These are phyloP conservation scores for Limtongia smithiae DNA, from an alignment of 805 yeast species.

Conservation along the genomic window DNA sequence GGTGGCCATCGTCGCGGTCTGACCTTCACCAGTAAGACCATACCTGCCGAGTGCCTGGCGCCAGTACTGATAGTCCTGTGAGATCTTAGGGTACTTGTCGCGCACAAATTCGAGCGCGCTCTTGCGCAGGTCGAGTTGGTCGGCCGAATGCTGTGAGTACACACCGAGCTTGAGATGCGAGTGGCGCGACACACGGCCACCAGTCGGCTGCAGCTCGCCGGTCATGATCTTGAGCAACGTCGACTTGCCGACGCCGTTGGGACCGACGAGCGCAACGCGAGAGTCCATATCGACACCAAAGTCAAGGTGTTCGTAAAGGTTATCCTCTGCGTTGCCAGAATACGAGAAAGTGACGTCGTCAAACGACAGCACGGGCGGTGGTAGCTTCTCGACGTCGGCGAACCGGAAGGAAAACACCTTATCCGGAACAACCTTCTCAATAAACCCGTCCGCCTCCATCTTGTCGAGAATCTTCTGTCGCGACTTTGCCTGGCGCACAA, in stretches of 20 bases:
- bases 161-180: constrained; percentile 98
- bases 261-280: constrained; percentile 95
- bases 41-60: constrained; percentile 97
- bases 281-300: constrained; percentile 99
- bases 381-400: constrained; percentile 93
- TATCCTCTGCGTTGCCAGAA: constrained; percentile 67
- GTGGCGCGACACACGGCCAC: constrained; percentile 95
- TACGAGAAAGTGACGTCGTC: constrained; percentile 93
- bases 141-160: constrained; percentile 98
- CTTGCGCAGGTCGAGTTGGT: constrained; percentile 93
- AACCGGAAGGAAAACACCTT: constrained; percentile 91
- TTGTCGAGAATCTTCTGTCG: constrained; percentile 98
- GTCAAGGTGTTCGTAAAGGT: constrained; percentile 83
- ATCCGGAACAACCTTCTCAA: constrained; percentile 88
- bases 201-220: constrained; percentile 83
- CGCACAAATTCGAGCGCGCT: constrained; percentile 95
- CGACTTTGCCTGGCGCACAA: constrained; percentile 97
- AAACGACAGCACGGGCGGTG: constrained; percentile 97
- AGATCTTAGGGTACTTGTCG: constrained; percentile 81
- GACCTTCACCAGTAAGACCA: constrained; percentile 98
- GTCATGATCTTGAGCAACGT: constrained; percentile 95
- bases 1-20: constrained; percentile 98
- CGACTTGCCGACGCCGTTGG: constrained; percentile 98
- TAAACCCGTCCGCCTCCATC: constrained; percentile 98
- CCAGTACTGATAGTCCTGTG: constrained; percentile 95